Evolutionary conservation across 768 basidiomycete species (phyloP).

Genomic region (Botryobasidium botryosum): DNA sequence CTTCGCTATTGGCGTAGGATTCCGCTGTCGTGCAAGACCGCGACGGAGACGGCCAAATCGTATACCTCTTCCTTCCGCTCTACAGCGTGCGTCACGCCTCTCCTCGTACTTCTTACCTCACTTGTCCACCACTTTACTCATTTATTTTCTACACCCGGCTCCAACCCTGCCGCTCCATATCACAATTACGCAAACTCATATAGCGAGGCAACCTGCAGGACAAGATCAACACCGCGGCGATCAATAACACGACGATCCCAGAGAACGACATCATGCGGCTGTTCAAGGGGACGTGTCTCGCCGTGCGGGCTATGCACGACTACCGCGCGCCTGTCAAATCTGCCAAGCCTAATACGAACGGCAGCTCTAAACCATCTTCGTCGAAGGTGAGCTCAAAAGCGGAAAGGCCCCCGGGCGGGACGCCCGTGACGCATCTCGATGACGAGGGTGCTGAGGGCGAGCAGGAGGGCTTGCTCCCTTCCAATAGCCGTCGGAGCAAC

Average conservation of each 20-base stretch:
- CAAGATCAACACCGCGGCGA: conserved; percentile 70
- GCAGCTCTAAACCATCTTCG: too few relatives aligned
- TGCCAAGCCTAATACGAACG: too few relatives aligned
- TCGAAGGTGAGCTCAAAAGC: too few relatives aligned
- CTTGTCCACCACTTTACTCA: background rate
- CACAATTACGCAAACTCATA: too few relatives aligned
- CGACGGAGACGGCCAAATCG: conserved; percentile 83
- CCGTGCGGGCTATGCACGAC: conserved; percentile 86
- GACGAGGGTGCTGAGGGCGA: too few relatives aligned
- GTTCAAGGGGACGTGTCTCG: conserved; percentile 89
- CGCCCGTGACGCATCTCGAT: too few relatives aligned
- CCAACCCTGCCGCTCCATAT: too few relatives aligned
- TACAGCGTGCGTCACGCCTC: conserved; percentile 44
- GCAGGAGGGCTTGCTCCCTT: too few relatives aligned
- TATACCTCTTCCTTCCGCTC: conserved; percentile 88
- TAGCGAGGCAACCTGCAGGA: conserved; percentile 92
- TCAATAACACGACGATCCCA: conserved; percentile 66
- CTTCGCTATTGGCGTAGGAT: conserved; percentile 33
- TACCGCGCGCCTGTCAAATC: too few relatives aligned
- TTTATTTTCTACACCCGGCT: background rate
- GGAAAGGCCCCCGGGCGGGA: too few relatives aligned
- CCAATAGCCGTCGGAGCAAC: too few relatives aligned
- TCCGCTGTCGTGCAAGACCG: conserved; percentile 91
- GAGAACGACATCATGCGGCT: conserved; percentile 78
- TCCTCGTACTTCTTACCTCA: background rate